A percentile compares a stretch with the other conserved stretches of the same genome.
phyloP scores from a whole-genome alignment of 139 green algal genomes.

The Limnomonas spitsbergensis region DNA sequence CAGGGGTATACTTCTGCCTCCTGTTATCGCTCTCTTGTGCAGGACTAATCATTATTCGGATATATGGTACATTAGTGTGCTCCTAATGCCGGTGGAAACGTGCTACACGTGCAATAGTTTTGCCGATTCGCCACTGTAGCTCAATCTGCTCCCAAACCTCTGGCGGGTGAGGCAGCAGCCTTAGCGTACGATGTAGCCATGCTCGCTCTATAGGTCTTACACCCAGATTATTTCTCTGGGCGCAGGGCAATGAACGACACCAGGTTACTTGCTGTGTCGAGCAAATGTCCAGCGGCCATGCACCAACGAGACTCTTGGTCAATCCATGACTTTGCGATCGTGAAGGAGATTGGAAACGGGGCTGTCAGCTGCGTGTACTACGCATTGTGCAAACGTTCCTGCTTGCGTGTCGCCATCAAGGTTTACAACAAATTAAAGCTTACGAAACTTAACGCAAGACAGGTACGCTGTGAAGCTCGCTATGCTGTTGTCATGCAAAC shows the following conservation, averaged over 20 bases:
- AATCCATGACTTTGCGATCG: constrained; percentile 64
- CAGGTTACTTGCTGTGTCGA: constrained; percentile 25
- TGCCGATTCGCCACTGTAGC: no score
- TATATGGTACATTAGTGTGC: no score
- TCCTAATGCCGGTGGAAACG: no score
- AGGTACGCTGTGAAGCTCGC: constrained; percentile 23
- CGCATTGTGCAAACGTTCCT: constrained; percentile 50
- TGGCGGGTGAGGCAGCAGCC: no score
- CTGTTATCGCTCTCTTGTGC: no score
- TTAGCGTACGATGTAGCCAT: no score
- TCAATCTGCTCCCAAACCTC: no score
- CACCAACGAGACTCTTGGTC: constrained; percentile 20
- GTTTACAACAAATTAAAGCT: constrained; percentile 71
- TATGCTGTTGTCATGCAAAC: no score
- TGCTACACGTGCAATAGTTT: no score
- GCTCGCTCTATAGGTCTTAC: no score
- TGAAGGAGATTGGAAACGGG: constrained; percentile 70
- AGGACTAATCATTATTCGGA: no score
- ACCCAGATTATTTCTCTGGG: neutral
- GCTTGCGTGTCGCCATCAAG: constrained; percentile 63
- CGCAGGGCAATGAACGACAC: neutral
- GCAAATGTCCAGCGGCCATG: constrained; percentile 32
- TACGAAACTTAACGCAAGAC: constrained; percentile 63
- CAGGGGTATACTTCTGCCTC: no score
- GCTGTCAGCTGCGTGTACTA: constrained; percentile 67